A percentile compares a stretch with the other conserved stretches of the same genome.
phyloP scores from a whole-genome alignment of 2,329 filamentous ascomycete genomes.

The Neophaeococcomyces aloes region DNA sequence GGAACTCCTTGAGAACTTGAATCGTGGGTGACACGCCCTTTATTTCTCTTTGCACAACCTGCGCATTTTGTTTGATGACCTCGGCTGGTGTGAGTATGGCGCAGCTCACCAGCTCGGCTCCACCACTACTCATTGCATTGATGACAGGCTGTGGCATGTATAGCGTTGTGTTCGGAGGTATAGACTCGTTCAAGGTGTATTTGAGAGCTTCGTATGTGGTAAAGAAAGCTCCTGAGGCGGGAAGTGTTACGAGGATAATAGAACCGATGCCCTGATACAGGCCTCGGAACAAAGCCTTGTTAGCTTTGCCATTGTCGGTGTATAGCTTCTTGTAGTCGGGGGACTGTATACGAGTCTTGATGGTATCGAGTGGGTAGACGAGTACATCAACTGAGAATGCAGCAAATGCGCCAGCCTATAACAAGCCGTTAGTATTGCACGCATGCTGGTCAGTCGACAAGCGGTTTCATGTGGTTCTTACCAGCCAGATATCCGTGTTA shows the following conservation, averaged over 20 bases:
- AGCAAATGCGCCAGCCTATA: conserved; percentile 69
- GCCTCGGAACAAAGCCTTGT: conserved; percentile 54
- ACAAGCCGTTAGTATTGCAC: conserved; percentile 1
- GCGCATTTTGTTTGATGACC: conserved; percentile 87
- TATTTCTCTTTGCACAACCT: conserved; percentile 52
- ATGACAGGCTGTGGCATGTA: conserved; percentile 57
- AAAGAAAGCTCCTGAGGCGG: conserved; percentile 82
- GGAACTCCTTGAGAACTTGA: conserved; percentile 48
- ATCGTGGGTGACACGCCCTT: conserved; percentile 37
- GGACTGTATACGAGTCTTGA: conserved; percentile 78
- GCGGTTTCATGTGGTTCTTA: conserved; percentile 28
- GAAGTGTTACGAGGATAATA: conserved; percentile 75
- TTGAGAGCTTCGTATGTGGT: conserved; percentile 78
- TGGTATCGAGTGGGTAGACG: conserved; percentile 77
- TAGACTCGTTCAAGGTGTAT: conserved; percentile 44
- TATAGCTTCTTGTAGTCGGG: conserved; percentile 62
- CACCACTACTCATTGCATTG: conserved; percentile 61
- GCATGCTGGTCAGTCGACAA: not conserved
- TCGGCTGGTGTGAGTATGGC: conserved; percentile 79
- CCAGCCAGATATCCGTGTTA: conserved; percentile 48
- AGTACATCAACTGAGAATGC: conserved; percentile 78
- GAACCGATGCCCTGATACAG: conserved; percentile 82
- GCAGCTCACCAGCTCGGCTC: conserved; percentile 75
- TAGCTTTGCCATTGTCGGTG: conserved; percentile 30
- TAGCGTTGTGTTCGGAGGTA: conserved; percentile 32